Base-by-base conservation (phyloP, 2,329 filamentous ascomycete species). In the Geosmithia morbida region DNA sequence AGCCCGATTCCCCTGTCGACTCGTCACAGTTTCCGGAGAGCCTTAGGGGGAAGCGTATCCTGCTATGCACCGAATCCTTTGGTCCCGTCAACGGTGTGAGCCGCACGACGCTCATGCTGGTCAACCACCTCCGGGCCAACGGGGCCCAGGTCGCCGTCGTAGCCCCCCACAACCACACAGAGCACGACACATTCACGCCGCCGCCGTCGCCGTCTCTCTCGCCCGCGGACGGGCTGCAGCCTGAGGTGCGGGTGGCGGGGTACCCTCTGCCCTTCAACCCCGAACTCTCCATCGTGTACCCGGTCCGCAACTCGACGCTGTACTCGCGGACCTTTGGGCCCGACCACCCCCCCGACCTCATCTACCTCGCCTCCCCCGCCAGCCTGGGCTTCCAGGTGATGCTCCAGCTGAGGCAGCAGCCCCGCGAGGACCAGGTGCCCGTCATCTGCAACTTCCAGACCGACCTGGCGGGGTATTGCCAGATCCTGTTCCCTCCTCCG, bases 11-110 rank as follows among this genome's bases (percentile, higher is more conserved):
- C 11, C 10, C 33, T 16, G 33, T 13, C 53, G 65, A 73, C 49
- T 56, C 69, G 46, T 61, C 67, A 11, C 51, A 59, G 40, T 77
- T 76, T 50, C 72, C 72, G 0, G 41, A 57, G 1, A 56, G 65
- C 8, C 67, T 85, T n/a, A 62, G 67, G 39, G 77, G 76, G 10
- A 81, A 78, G 59, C 74, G 73, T 51, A 70, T 85, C 51, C 63
- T 85, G 7, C 70, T 85, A 7, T 82, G 80, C 51, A 85, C 81
- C 14, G 82, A 85, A 58, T 85, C 80, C 1, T 81, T 84, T 49
- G 81, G 81, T 2, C 81, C 81, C 0, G 78, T 85, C 57, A 85
- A 85, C 56, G 81, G 82, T n/a, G 81, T 85, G 43, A 83, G 77
- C 55, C 71, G 80, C 51, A 85, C 81, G 4, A 85, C 82, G 0